A percentile compares a stretch with the other conserved stretches of the same genome.
phyloP scores from a whole-genome alignment of 371 early-diverging fungal species.

The Mortierella sp. region DNA sequence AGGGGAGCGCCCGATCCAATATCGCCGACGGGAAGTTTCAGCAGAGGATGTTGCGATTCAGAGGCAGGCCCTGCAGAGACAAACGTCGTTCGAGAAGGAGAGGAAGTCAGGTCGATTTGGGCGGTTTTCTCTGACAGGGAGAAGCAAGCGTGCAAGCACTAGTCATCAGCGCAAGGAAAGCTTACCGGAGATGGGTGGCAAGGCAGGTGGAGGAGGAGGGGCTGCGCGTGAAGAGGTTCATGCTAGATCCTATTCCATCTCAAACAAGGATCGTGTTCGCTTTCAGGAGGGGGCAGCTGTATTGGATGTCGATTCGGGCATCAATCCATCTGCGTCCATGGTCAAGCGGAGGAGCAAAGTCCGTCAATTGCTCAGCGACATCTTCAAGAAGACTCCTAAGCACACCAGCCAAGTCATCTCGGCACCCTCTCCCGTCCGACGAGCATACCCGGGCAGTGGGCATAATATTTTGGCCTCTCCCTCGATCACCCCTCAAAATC shows the following conservation, averaged over 20 bases:
- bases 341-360: constrained; percentile 32
- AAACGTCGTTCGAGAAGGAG: constrained; percentile 4
- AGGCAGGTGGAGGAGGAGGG: not conserved
- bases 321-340: not conserved
- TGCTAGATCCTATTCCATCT: not conserved
- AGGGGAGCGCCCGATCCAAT: constrained; percentile 12
- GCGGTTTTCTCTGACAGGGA: constrained; percentile 9
- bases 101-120: constrained; percentile 5
- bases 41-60: not conserved
- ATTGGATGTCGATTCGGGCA: constrained; percentile 16
- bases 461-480: constrained; percentile 2
- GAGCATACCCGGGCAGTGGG: constrained; percentile 9
- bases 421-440: not conserved
- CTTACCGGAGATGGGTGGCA: constrained; percentile 2
- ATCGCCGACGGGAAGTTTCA: constrained; percentile 1
- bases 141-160: constrained; percentile 3
- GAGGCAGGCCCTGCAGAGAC: not conserved
- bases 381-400: constrained; percentile 30
- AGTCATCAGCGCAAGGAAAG: constrained; percentile 13
- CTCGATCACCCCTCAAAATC: not conserved
- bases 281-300: constrained; percentile 9
- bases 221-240: not conserved
- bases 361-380: constrained; percentile 35
- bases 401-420: constrained; percentile 8
- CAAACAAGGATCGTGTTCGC: not conserved